A percentile compares a stretch with the other conserved stretches of the same genome.
These are phyloP conservation scores for Ceratobasidium sp. DNA, from an alignment of 1,284 basidiomycete genomes.

Conservation along the genomic window DNA sequence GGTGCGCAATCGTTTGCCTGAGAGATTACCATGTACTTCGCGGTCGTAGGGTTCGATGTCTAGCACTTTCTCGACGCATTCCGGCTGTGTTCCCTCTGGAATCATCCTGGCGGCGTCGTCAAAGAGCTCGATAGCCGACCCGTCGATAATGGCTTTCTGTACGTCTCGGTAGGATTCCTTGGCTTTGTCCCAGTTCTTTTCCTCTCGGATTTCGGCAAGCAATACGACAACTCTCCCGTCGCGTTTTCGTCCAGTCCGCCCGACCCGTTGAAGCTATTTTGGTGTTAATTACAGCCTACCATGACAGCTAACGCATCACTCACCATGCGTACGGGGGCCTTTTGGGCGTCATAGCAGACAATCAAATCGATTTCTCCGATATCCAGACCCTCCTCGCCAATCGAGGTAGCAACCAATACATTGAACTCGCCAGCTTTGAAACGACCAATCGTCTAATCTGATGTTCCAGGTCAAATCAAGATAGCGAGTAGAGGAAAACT, in stretches of 20 bases:
- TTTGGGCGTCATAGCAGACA: slow-evolving; percentile 96
- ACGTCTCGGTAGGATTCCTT: slow-evolving; percentile 90
- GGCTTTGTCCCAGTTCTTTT: slow-evolving; percentile 91
- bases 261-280: slow-evolving; percentile 90
- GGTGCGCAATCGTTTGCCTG: slow-evolving; percentile 56
- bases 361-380: slow-evolving; percentile 99
- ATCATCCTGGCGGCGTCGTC: slow-evolving; percentile 90
- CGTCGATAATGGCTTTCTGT: slow-evolving; percentile 88
- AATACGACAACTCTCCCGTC: slow-evolving; percentile 92
- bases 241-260: slow-evolving; percentile 94
- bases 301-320: slow-evolving; percentile 51
- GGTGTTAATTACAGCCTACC: slow-evolving; percentile 32
- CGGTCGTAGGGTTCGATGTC: slow-evolving; percentile 79
- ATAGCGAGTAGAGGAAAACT: slow-evolving; percentile 47
- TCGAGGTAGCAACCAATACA: slow-evolving; percentile 94
- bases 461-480: background rate
- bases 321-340: slow-evolving; percentile 96
- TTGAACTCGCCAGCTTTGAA: slow-evolving; percentile 93
- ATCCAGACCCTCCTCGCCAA: slow-evolving; percentile 99
- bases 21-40: slow-evolving; percentile 60
- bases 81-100: slow-evolving; percentile 81
- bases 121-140: slow-evolving; percentile 90
- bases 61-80: slow-evolving; percentile 85
- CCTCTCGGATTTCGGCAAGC: slow-evolving; percentile 92
- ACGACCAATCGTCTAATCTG: slow-evolving; percentile 76